Evolutionary conservation across 441 rosid species (phyloP), one percentile per base, ranked within the genome.

Genomic region (Metrosideros polymorpha): DNA sequence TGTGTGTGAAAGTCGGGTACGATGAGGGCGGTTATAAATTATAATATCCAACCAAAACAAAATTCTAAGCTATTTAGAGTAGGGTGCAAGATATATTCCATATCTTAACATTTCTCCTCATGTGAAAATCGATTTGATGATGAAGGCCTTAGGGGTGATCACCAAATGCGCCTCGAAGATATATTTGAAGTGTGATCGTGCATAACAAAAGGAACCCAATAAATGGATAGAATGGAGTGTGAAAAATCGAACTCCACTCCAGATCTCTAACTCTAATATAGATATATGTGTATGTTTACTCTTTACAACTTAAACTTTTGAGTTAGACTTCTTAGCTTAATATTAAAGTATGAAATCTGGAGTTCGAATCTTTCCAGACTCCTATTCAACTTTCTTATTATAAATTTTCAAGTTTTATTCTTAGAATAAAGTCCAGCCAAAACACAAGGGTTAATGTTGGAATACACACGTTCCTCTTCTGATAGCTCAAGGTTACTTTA

Each of bases 291-390:
- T 3, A 30, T 7, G 4, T 30, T 61, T 32, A 32, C 0, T 19
- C n/a, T 0, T 18, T 9, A 4, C 42, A 32, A 63, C 14, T 7
- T 9, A 63, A 32, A 19, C 45, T 63, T 32, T 32, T 2, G 76
- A 32, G 6, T 63, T 32, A 4, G 1, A 32, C 12, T 30, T 61
- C 0, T 7, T 2, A 7, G 0, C 12, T 30, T 8, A 18, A 8
- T 61, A 17, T 14, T 7, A 15, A 1, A 30, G 8, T 0, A 4
- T 1, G 6, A 8, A 6, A 32, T 0, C 0, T 0, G 2, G 14
- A 32, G 12, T 17, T 32, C 3, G 3, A 0, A 32, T 17, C 1
- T 8, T 32, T 63, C 2, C 1, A 8, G 0, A 63, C 0, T 63
- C 25, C 2, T 32, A 63, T 35, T 9, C 3, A 4, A 18, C 7